Conservation (phyloP, 495 filamentous ascomycete species). For the Penicillium chermesinum region DNA sequence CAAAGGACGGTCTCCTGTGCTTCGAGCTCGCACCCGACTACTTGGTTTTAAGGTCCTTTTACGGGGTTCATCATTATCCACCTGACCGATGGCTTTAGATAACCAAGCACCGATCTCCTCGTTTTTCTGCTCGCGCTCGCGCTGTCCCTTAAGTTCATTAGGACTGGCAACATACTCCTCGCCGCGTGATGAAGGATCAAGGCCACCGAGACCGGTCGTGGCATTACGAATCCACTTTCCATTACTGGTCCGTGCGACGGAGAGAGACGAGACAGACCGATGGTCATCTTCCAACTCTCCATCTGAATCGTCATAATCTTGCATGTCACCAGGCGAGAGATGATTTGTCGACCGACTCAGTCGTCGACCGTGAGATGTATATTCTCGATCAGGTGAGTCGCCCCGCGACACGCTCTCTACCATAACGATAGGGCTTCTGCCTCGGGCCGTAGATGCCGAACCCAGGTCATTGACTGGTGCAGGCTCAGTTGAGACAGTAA, state of each 20-base stretch:
- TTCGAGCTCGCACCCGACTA: constrained; percentile 40
- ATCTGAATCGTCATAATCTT: constrained; percentile 21
- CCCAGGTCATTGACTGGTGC: constrained; percentile 10
- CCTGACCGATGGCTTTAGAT: constrained; percentile 39
- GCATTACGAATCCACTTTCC: constrained; percentile 31
- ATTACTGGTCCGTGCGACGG: constrained; percentile 23
- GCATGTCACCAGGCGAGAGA: constrained; percentile 30
- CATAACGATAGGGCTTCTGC: constrained; percentile 43
- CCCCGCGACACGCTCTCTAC: constrained; percentile 43
- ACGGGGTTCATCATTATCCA: constrained; percentile 31
- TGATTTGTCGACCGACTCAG: constrained; percentile 35
- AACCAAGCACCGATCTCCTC: constrained; percentile 44
- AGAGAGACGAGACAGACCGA: constrained; percentile 10
- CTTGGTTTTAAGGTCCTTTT: constrained; percentile 13
- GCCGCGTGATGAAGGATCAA: constrained; percentile 37
- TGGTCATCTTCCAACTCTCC: constrained; percentile 19
- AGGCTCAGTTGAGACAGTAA: constrained; percentile 15
- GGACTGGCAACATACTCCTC: constrained; percentile 40
- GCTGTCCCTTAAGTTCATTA: constrained; percentile 38
- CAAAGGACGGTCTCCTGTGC: constrained; percentile 40
- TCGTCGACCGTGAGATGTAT: constrained; percentile 18
- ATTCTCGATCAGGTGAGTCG: constrained; percentile 41
- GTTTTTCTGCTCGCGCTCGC: constrained; percentile 39
- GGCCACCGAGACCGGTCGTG: constrained; percentile 31
- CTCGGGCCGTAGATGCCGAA: constrained; percentile 20